Evolutionary conservation across 2,329 filamentous ascomycete species (phyloP).

Genomic region (Fusarium concolor): DNA sequence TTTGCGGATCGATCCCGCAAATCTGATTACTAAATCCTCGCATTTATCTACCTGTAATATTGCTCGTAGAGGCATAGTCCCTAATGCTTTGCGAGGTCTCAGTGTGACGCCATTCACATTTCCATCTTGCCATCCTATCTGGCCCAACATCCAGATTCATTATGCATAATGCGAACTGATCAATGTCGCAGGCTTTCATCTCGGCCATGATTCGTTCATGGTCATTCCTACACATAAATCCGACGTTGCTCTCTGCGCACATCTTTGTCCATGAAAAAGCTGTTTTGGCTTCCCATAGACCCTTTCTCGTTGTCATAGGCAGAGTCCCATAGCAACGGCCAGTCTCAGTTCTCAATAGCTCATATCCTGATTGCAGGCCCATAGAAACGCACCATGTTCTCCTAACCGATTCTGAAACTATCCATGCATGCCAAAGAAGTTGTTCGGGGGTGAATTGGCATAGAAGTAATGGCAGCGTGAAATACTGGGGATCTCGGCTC

Average conservation of each 20-base stretch:
- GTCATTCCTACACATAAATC: slow-evolving; percentile 32
- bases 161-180: slow-evolving; percentile 15
- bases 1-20: rapidly evolving
- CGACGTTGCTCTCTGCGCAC: slow-evolving; percentile 31
- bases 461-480: background rate
- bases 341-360: slow-evolving; percentile 21
- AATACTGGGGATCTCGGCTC: background rate
- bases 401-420: slow-evolving; percentile 48
- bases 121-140: slow-evolving; percentile 23
- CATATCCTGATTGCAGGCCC: slow-evolving; percentile 36
- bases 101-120: background rate
- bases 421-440: slow-evolving; percentile 48
- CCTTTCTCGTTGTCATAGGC: slow-evolving; percentile 42
- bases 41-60: rapidly evolving
- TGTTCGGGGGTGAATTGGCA: slow-evolving; percentile 17
- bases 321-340: slow-evolving; percentile 29
- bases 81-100: background rate
- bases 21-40: background rate
- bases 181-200: slow-evolving; percentile 7
- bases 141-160: slow-evolving; percentile 31
- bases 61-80: too few species aligned
- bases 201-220: slow-evolving; percentile 3
- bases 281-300: slow-evolving; percentile 45
- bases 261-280: slow-evolving; percentile 38
- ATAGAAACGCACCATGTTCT: slow-evolving; percentile 45